Evolutionary conservation across 2,329 filamentous ascomycete species (phyloP).

Genomic region (Paraconiothyrium sp.): DNA sequence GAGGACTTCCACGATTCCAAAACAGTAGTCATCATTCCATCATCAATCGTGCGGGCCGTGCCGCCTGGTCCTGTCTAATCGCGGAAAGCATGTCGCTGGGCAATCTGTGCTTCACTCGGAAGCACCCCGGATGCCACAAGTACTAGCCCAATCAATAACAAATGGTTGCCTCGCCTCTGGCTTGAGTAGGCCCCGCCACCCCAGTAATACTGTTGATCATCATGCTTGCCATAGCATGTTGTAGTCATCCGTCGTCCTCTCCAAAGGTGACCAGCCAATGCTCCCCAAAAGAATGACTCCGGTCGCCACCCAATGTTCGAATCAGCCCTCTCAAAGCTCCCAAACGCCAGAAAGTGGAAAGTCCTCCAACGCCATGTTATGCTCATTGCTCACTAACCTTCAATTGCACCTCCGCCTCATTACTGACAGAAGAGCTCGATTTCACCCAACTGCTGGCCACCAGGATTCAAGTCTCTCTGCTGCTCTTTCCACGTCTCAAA

Average conservation of each 20-base stretch:
- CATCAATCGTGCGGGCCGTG: conserved; percentile 32
- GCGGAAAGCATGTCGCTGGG: conserved; percentile 13
- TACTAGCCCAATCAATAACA: neutral
- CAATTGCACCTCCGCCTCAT: conserved; percentile 21
- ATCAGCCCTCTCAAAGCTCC: conserved; percentile 19
- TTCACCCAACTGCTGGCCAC: conserved; percentile 79
- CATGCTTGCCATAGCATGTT: neutral
- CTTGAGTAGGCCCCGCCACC: conserved; percentile 9
- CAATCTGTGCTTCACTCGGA: neutral
- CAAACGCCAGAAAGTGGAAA: conserved; percentile 22
- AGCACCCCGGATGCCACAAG: conserved; percentile 17
- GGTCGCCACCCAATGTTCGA: conserved; percentile 31
- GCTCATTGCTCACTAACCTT: neutral
- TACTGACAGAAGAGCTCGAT: conserved; percentile 69
- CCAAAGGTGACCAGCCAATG: conserved; percentile 6
- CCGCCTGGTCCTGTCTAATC: conserved; percentile 19
- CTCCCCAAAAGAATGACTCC: conserved; percentile 18
- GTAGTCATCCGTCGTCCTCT: neutral
- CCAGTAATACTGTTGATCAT: neutral
- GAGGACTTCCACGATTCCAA: conserved; percentile 2
- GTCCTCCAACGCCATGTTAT: conserved; percentile 26
- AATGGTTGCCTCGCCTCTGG: conserved; percentile 5
- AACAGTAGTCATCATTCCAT: conserved; percentile 29
- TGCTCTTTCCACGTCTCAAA: conserved; percentile 94
- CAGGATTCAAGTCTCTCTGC: conserved; percentile 66